Evolutionary conservation across 2,329 filamentous ascomycete genomes (phyloP).

Genomic region (Pseudonectria buxi): DNA sequence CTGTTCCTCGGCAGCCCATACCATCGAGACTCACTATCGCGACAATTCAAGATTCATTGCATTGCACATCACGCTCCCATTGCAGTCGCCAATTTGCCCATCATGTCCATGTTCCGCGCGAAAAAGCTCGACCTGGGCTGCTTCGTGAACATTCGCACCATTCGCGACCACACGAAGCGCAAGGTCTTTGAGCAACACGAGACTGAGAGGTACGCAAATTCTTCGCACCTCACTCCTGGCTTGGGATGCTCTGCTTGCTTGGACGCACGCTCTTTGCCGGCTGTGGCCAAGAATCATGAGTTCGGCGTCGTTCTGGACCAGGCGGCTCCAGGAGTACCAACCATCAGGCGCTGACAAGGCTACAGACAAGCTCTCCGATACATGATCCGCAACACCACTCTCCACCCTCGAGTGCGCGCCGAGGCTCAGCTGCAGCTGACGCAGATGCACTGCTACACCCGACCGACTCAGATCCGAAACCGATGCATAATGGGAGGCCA

Average conservation of each 20-base stretch:
- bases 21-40: too few relatives aligned
- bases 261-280: too few relatives aligned
- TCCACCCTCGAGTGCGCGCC: constrained; percentile 73
- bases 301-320: too few relatives aligned
- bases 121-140: constrained; percentile 87
- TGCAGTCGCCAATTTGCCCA: constrained; percentile 26
- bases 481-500: constrained; percentile 89
- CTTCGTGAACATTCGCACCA: constrained; percentile 76
- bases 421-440: constrained; percentile 89
- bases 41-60: constrained; percentile 3
- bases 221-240: constrained; percentile 3
- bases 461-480: constrained; percentile 89
- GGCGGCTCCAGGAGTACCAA: too few relatives aligned
- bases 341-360: neutral
- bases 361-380: constrained; percentile 84
- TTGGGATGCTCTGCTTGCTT: too few relatives aligned
- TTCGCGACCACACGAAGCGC: constrained; percentile 95
- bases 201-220: constrained; percentile 65
- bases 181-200: constrained; percentile 85
- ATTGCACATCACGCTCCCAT: constrained; percentile 10
- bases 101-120: constrained; percentile 77
- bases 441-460: constrained; percentile 94
- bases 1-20: too few relatives aligned
- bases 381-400: constrained; percentile 85
- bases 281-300: too few relatives aligned